These are phyloP conservation scores for Coniosporium tulheliwenetii DNA, from an alignment of 2,329 filamentous ascomycete species.

Conservation along the genomic window DNA sequence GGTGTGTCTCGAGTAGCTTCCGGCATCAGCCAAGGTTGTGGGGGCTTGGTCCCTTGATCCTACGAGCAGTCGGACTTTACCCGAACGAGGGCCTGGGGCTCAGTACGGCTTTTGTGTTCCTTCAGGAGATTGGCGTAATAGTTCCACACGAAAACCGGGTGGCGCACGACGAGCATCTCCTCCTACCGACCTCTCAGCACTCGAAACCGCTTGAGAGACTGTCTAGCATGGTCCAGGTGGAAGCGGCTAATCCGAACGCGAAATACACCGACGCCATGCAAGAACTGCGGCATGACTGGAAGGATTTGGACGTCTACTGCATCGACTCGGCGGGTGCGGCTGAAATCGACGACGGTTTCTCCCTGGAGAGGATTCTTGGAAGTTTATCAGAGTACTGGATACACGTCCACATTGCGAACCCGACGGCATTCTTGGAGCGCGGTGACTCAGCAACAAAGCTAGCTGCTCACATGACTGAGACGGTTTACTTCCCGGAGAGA, in stretches of 20 bases:
- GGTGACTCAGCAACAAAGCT: slow-evolving; percentile 42
- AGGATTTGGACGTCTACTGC: slow-evolving; percentile 47
- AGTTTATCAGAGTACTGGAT: slow-evolving; percentile 49
- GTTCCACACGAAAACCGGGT: slow-evolving; percentile 54
- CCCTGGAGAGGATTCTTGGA: slow-evolving; percentile 43
- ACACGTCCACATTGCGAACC: slow-evolving; percentile 65
- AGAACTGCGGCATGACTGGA: slow-evolving; percentile 43
- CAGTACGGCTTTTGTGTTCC: slow-evolving; percentile 43
- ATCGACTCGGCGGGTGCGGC: slow-evolving; percentile 52
- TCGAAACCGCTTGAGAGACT: slow-evolving; percentile 27
- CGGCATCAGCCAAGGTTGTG: slow-evolving; percentile 36
- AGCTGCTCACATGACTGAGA: slow-evolving; percentile 42
- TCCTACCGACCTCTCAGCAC: slow-evolving; percentile 32
- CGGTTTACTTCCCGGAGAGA: slow-evolving; percentile 40
- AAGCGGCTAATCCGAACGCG: slow-evolving; percentile 11
- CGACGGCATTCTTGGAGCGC: slow-evolving; percentile 51
- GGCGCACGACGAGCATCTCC: slow-evolving; percentile 41
- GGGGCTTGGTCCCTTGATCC: slow-evolving; percentile 46
- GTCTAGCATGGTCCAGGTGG: slow-evolving; percentile 8
- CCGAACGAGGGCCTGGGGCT: slow-evolving; percentile 32
- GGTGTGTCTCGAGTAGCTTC: slow-evolving; percentile 44
- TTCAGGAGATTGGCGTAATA: slow-evolving; percentile 62
- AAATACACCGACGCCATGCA: slow-evolving; percentile 38
- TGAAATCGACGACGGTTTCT: slow-evolving; percentile 69
- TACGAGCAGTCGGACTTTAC: slow-evolving; percentile 49